phyloP scores from a whole-genome alignment of 345 rosid genomes.

The Diplotaxis tenuifolia region DNA sequence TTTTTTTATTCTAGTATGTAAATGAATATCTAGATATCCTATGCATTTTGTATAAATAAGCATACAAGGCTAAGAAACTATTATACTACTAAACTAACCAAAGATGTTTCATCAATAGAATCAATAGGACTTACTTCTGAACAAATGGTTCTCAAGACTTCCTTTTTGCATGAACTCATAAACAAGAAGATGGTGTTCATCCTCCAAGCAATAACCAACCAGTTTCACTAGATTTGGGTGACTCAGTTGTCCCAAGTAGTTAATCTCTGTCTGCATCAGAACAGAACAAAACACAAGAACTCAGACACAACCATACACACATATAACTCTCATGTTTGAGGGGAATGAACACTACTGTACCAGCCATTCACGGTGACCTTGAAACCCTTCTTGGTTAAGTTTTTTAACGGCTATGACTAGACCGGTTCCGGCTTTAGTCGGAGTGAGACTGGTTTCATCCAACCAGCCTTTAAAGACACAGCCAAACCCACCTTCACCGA shows the following conservation, averaged over 20 bases:
- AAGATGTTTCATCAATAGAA: background rate
- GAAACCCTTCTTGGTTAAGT: slow-evolving; percentile 82
- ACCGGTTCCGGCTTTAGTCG: slow-evolving; percentile 85
- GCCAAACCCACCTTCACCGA: slow-evolving; percentile 98
- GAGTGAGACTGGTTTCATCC: slow-evolving; percentile 63
- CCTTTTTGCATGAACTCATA: slow-evolving; percentile 97
- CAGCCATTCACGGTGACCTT: slow-evolving; percentile 98
- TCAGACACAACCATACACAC: slow-evolving; percentile 8
- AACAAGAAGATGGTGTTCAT: slow-evolving; percentile 88
- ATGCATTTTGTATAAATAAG: background rate
- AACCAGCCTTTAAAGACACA: slow-evolving; percentile 97
- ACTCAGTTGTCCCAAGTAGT: slow-evolving; percentile 71
- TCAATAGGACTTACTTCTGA: slow-evolving; percentile 63
- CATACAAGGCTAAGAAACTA: background rate
- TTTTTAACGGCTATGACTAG: slow-evolving; percentile 81
- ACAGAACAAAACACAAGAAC: slow-evolving; percentile 1
- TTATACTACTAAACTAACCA: background rate
- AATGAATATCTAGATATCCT: background rate
- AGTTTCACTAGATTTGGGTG: slow-evolving; percentile 92
- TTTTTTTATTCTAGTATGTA: background rate
- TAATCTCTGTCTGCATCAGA: slow-evolving; percentile 71
- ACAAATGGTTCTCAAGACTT: slow-evolving; percentile 93
- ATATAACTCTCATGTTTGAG: background rate
- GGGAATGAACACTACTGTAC: slow-evolving; percentile 45
- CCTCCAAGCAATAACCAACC: slow-evolving; percentile 88